Evolutionary conservation across 73 alveolate genomes (phyloP), one percentile per base, ranked within the genome.

Genomic region (Uronychia binucleata): DNA sequence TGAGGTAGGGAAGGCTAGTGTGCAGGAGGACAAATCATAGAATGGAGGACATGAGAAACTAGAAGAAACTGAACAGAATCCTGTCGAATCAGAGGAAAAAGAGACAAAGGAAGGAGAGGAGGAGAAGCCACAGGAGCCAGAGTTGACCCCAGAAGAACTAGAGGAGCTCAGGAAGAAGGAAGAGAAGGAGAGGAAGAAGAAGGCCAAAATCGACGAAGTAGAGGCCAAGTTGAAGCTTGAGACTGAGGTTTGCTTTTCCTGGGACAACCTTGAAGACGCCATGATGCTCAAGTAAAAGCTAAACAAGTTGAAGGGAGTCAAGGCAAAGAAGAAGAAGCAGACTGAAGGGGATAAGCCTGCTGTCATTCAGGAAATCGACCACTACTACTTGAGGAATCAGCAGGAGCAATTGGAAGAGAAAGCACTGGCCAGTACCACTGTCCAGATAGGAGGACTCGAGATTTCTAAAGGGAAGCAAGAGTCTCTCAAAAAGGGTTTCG

Each of bases 401-500:
- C 78, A 81, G 31, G 34, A 57, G n/a, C 33, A 77, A 28, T 74
- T 31, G 67, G 33, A 80, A 59, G 58, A 59, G 26, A 35, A 77
- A 57, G 34, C 78, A 46, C 83, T 74, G 26, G 30, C 84, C 67
- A 29, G 82, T 82, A 31, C 31, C 85, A 57, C 67, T 11, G 19
- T 46, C 19, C 67, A 46, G 19, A 46, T 46, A 11, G 67, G 67
- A 11, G 67, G 67, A 46, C 5, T 46, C 19, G 94, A 88, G 79
- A 59, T 88, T 81, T 87, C 90, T 13, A 75, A 78, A 8, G 29
- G 35, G 1, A 34, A 77, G 79, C 28, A 75, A 28, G 90, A 88
- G 35, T 77, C 74, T 25, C 28, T 88, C 14, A 74, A 81, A 28
- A 88, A 88, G 67, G 94, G 94, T 26, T 81, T 88, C 77, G 59